phyloP scores from a whole-genome alignment of 2,329 filamentous ascomycete species.

The Beauveria rudraprayagi region DNA sequence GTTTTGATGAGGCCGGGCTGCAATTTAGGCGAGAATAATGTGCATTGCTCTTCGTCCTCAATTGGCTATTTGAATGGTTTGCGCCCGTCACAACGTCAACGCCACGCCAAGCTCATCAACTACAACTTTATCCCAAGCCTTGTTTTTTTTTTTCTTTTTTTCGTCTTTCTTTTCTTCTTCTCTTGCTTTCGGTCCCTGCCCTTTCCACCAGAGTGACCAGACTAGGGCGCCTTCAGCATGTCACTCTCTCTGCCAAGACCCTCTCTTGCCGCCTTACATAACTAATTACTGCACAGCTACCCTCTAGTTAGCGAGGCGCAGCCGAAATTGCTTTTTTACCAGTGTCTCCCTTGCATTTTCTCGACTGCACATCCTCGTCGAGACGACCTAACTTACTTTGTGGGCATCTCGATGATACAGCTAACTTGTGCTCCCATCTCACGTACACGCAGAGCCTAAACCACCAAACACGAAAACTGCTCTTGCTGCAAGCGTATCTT shows the following conservation, averaged over 20 bases:
- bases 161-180: not conserved
- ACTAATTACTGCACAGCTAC: not conserved
- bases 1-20: no score
- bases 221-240: not conserved
- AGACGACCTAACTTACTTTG: no score
- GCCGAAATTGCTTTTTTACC: not conserved
- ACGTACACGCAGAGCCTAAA: no score
- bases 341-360: no score
- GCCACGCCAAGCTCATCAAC: no score
- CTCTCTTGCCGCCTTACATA: not conserved
- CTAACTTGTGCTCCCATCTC: no score
- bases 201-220: not conserved
- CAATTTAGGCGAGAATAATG: not conserved
- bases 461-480: not conserved
- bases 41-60: not conserved
- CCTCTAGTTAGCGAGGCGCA: not conserved
- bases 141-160: not conserved
- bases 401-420: no score
- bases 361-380: no score
- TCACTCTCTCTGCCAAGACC: not conserved
- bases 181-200: not conserved
- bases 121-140: not conserved
- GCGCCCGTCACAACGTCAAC: no score
- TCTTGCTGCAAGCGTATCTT: not conserved
- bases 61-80: not conserved